Evolutionary conservation across 441 rosid genomes (phyloP), one percentile per base, ranked within the genome.

Genomic region (Euphorbia celastroides): DNA sequence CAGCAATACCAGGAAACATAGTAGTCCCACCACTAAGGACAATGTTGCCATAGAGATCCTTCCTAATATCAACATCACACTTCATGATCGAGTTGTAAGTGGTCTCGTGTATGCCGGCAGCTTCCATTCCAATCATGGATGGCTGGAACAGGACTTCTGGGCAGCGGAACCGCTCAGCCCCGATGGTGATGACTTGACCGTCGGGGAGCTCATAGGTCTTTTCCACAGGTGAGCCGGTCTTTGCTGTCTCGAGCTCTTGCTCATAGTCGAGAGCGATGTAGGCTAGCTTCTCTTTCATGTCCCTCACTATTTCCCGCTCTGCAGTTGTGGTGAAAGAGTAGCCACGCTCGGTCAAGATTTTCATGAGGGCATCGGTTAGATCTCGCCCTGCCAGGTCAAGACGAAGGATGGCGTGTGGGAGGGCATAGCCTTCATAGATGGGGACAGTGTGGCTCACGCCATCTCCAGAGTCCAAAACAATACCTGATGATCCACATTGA

Each of bases 91-190:
- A n/a, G n/a, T n/a, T n/a, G n/a, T n/a, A n/a, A n/a, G n/a, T n/a
- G n/a, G n/a, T n/a, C n/a, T n/a, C n/a, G n/a, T n/a, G n/a, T n/a
- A n/a, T n/a, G n/a, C n/a, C n/a, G n/a, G n/a, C n/a, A n/a, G n/a
- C n/a, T n/a, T n/a, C n/a, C n/a, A n/a, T n/a, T n/a, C n/a, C 95
- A 0, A 86, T 75, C 86, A 86, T 78, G 48, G 95, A 83, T 60
- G 95, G 90, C 50, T 84, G 90, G 87, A 78, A 86, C 59, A 88
- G 88, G 64, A 83, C 95, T 74, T 88, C 92, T 0, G 95, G 88
- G 64, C 95, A 86, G 30, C 90, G 85, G 85, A 88, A 88, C 23
- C 92, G 75, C 73, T 86, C 90, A 12, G 82, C 82, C 51, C 88
- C 95, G 48, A 88, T 86, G 46, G 88, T 86, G 75, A 88, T 84